Conservation (phyloP, 2,329 filamentous ascomycete species). For the Cercospora nicotianae region DNA sequence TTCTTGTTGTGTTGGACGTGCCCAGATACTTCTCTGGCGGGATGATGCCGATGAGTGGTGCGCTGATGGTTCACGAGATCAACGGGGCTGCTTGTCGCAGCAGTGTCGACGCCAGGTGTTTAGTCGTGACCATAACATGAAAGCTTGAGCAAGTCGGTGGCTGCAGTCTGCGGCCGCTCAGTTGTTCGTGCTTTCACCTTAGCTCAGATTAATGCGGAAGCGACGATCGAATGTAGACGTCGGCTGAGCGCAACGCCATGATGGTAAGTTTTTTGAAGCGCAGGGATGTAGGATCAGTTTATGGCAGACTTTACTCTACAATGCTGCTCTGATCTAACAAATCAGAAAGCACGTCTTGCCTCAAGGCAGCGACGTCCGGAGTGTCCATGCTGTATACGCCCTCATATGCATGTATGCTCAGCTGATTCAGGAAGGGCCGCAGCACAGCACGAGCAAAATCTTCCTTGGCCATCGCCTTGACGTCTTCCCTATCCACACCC, state of each 20-base stretch:
- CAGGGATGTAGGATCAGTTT: not conserved
- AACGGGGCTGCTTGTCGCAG: not conserved
- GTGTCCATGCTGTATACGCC: conserved; percentile 81
- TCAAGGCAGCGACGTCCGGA: conserved; percentile 65
- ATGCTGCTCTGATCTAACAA: conserved; percentile 52
- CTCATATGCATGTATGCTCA: conserved; percentile 94
- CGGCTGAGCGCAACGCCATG: not conserved
- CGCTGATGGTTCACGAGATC: conserved; percentile 30
- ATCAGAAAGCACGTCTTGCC: conserved; percentile 34
- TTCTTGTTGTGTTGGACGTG: too few relatives aligned
- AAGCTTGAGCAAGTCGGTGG: not conserved
- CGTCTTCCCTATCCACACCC: conserved; percentile 56
- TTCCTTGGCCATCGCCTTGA: conserved; percentile 55
- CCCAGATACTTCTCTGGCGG: conserved; percentile 48
- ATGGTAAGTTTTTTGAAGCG: not conserved
- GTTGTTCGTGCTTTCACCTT: not conserved
- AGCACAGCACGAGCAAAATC: conserved; percentile 74
- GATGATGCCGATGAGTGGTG: conserved; percentile 50
- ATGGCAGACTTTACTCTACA: conserved; percentile 28
- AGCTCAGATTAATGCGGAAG: not conserved
- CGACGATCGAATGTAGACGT: not conserved
- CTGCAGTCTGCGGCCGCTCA: not conserved
- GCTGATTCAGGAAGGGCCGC: conserved; percentile 82
- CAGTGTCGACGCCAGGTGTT: not conserved
- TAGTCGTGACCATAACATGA: not conserved